Conservation (phyloP, 352 stramenopile species). For the Elongisporangium prolatum region DNA sequence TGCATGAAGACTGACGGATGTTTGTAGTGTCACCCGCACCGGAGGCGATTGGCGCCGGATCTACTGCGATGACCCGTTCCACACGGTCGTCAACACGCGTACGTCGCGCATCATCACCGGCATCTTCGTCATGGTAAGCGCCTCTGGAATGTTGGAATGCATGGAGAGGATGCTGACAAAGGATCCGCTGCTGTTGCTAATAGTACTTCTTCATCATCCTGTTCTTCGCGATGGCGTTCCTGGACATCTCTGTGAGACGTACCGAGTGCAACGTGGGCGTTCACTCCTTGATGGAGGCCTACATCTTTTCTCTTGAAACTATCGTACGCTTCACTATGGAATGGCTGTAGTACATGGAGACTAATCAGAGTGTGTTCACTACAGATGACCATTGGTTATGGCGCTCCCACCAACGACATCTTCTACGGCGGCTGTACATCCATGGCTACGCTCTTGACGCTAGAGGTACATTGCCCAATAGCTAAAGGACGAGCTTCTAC, state of each 20-base stretch:
- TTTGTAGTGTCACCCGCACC: slow-evolving; percentile 31
- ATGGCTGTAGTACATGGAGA: not conserved
- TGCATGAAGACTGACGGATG: slow-evolving; percentile 7
- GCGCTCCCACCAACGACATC: slow-evolving; percentile 82
- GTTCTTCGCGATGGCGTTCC: slow-evolving; percentile 71
- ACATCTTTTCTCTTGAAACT: slow-evolving; percentile 85
- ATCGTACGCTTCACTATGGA: slow-evolving; percentile 38
- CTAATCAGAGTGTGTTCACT: slow-evolving; percentile 1
- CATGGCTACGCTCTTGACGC: slow-evolving; percentile 70
- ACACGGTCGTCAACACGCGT: slow-evolving; percentile 85
- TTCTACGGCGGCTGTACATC: slow-evolving; percentile 83
- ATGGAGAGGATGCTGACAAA: not conserved
- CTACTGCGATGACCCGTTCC: slow-evolving; percentile 84
- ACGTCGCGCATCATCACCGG: slow-evolving; percentile 75
- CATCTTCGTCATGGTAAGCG: slow-evolving; percentile 66
- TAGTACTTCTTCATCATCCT: slow-evolving; percentile 83
- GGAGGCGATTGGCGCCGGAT: slow-evolving; percentile 79
- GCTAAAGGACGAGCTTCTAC: not conserved
- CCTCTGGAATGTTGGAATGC: slow-evolving; percentile 3
- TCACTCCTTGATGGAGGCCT: slow-evolving; percentile 70
- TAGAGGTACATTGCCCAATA: slow-evolving; percentile 51
- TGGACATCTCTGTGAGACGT: slow-evolving; percentile 57
- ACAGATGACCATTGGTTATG: slow-evolving; percentile 88
- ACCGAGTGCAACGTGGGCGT: slow-evolving; percentile 73
- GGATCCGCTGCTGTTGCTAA: no score